Conservation (phyloP, 768 basidiomycete species). For the Austroboletus festivus region DNA sequence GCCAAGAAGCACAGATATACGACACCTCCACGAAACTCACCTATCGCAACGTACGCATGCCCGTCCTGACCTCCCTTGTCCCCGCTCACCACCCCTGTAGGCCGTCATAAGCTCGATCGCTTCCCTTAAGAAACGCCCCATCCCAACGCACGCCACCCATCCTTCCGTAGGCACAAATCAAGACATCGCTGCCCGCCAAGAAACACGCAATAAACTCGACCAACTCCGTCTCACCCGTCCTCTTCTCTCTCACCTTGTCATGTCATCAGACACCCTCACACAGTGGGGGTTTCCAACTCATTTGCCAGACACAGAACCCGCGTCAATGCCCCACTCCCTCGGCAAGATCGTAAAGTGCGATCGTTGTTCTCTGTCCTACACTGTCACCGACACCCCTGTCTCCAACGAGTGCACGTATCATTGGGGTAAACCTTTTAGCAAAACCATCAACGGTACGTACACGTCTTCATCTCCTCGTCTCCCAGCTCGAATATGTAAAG, state of each 20-base stretch:
- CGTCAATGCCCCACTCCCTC: conserved; percentile 56
- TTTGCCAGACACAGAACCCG: conserved; percentile 66
- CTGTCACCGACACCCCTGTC: conserved; percentile 57
- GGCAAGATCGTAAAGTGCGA: conserved; percentile 71
- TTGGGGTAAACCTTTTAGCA: conserved; percentile 71
- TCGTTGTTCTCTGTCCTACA: conserved; percentile 68
- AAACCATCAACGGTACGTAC: conserved; percentile 60
- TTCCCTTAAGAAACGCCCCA: conserved; percentile 47
- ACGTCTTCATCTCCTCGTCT: neutral
- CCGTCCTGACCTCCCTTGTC: neutral
- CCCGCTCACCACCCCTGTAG: conserved; percentile 29
- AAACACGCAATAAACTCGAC: conserved; percentile 51
- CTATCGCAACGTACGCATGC: conserved; percentile 69
- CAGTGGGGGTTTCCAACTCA: conserved; percentile 71
- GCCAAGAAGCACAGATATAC: conserved; percentile 81
- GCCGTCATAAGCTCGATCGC: conserved; percentile 52
- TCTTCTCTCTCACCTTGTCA: conserved; percentile 55
- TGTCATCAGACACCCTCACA: conserved; percentile 54
- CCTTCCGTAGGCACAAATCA: conserved; percentile 76
- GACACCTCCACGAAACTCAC: conserved; percentile 69
- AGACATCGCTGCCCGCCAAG: conserved; percentile 54
- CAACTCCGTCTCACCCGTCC: conserved; percentile 51
- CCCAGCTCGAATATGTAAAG: conserved; percentile 33
- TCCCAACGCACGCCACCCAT: conserved; percentile 58
- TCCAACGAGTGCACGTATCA: conserved; percentile 74